phyloP scores from a whole-genome alignment of 2,329 filamentous ascomycete species.

The Metarhizium anisopliae region DNA sequence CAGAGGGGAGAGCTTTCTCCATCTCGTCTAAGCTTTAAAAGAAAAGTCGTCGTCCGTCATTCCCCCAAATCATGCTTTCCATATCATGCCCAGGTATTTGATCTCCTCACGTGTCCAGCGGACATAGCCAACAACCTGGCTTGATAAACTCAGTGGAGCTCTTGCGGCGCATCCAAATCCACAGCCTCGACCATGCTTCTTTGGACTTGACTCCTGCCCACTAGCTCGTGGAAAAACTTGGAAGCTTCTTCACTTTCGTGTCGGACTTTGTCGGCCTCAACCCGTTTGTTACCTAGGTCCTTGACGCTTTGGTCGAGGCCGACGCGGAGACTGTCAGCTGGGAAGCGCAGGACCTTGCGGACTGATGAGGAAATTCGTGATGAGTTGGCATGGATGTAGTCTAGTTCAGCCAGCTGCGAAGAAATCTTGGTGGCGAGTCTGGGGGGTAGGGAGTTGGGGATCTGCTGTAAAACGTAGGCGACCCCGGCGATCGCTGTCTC shows the following conservation, averaged over 20 bases:
- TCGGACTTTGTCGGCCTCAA: conserved; percentile 75
- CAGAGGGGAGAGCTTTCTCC: neutral
- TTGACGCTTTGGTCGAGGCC: conserved; percentile 79
- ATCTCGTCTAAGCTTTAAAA: neutral
- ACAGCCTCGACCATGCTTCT: conserved; percentile 40
- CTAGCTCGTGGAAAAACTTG: conserved; percentile 85
- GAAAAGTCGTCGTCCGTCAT: neutral
- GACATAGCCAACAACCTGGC: neutral
- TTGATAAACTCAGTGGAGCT: conserved; percentile 16
- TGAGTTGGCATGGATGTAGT: conserved; percentile 89
- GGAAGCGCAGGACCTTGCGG: conserved; percentile 79
- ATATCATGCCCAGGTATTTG: neutral
- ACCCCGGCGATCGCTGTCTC: conserved; percentile 59
- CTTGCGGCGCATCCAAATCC: conserved; percentile 46
- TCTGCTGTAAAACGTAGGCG: conserved; percentile 75
- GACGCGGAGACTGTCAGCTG: conserved; percentile 76
- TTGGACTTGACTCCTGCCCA: conserved; percentile 53
- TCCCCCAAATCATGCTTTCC: neutral
- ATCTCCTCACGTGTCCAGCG: neutral
- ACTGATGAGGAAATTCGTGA: conserved; percentile 77
- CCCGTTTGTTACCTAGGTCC: conserved; percentile 66
- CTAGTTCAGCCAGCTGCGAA: conserved; percentile 66
- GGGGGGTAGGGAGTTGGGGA: conserved; percentile 80
- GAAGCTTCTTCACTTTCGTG: conserved; percentile 76
- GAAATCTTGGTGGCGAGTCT: conserved; percentile 81